Base-by-base conservation (phyloP, 148 eudicot species). In the Silene conica region DNA sequence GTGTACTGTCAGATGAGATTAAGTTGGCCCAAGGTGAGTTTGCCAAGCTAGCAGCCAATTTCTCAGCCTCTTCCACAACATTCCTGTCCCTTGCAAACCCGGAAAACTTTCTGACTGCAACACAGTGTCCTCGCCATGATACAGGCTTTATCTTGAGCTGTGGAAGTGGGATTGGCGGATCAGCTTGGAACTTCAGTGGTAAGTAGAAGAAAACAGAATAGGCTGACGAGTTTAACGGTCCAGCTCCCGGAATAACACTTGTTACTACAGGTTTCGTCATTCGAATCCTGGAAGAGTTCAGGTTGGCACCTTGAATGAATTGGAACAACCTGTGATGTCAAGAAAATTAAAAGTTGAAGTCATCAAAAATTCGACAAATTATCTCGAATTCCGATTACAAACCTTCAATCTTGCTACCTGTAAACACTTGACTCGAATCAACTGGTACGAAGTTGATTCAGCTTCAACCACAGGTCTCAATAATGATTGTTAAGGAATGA, bases 271-370 rank as follows among this genome's bases (percentile, higher is more conserved):
- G 96, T 21, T 76, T 79, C 8, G 93, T 93, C 93, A 90, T 87
- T 11, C 83, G 80, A 73, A 93, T 77, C 41, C 93, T 72, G 10
- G 98, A 89, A 59, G 1, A 76, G 87, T 93, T 93, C 77, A 93
- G 72, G 70, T 93, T 93, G 73, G 98, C 98, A 28, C 98, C 98
- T 87, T 93, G 78, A 21, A 85, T 90, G 79, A 72, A 93, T 69
- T 93, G 93, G 81, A 93, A 93, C 57, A 90, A 77, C 87, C 98
- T 93, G 88, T 46, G 7, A 26, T 45, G 18, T 50, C 65, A 21
- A 41, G 0, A 16, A 25, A 43, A 50, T 2, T 3, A 43, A n/a
- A 67, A 63, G 18, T 8, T 9, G 55, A 6, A 1, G 10, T 18
- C 5, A 12, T 72, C 54, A 73, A 57, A 78, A 67, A 21, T 1